These are phyloP conservation scores for Marvania coccoides DNA, from an alignment of 139 green algal genomes.

Conservation along the genomic window DNA sequence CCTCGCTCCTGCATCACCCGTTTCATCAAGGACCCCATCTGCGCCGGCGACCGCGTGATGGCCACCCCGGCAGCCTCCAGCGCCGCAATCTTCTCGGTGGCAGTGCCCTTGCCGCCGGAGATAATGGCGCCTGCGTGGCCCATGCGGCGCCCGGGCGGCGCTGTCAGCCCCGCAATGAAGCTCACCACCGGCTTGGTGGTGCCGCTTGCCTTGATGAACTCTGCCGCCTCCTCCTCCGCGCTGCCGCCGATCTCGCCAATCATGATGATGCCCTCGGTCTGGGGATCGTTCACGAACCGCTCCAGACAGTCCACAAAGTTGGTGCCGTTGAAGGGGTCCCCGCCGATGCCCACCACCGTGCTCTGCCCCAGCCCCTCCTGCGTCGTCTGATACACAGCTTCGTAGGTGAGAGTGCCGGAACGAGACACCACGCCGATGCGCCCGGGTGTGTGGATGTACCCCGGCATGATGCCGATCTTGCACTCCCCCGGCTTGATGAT, in stretches of 20 bases:
- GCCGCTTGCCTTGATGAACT: constrained; percentile 78
- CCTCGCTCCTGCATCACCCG: constrained; percentile 69
- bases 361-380: constrained; percentile 86
- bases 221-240: constrained; percentile 95
- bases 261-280: constrained; percentile 98
- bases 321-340: constrained; percentile 93
- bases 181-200: constrained; percentile 95
- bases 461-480: constrained; percentile 98
- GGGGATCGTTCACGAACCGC: constrained; percentile 88
- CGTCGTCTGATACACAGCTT: constrained; percentile 97
- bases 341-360: constrained; percentile 88
- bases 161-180: constrained; percentile 98
- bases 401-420: constrained; percentile 96
- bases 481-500: constrained; percentile 98
- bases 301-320: constrained; percentile 99
- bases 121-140: constrained; percentile 91
- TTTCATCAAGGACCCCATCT: constrained; percentile 70
- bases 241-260: constrained; percentile 99
- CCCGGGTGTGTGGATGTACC: constrained; percentile 96
- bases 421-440: constrained; percentile 95
- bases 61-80: constrained; percentile 84
- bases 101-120: constrained; percentile 89
- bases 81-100: constrained; percentile 91
- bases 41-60: constrained; percentile 72
- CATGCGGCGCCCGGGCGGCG: constrained; percentile 93